Conservation (phyloP, 768 basidiomycete genomes). For the Mycena polygramma region DNA sequence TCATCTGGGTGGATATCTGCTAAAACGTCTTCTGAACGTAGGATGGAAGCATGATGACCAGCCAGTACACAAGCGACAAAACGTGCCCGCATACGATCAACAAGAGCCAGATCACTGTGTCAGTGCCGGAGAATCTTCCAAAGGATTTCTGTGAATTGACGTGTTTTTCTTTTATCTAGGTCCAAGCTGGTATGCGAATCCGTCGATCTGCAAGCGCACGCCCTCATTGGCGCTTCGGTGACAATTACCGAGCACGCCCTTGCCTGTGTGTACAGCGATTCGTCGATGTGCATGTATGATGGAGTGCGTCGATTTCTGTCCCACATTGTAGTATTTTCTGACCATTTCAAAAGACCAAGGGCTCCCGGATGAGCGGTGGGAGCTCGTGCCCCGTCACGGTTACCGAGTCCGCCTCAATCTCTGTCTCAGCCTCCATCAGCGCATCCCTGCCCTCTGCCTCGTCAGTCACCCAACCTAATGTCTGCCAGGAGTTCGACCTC, state of each 20-base stretch:
- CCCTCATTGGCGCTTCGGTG: constrained; percentile 2
- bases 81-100: neutral
- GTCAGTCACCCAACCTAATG: neutral
- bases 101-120: neutral
- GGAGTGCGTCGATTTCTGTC: neutral
- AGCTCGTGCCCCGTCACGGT: neutral
- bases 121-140: neutral
- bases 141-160: neutral
- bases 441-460: neutral
- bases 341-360: neutral
- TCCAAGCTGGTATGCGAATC: neutral
- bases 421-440: neutral
- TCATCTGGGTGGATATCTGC: neutral
- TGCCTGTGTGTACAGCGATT: neutral
- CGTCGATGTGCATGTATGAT: neutral
- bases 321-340: neutral
- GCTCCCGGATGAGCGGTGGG: neutral
- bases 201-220: neutral
- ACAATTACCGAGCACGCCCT: neutral
- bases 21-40: neutral
- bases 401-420: neutral
- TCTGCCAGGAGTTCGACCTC: neutral
- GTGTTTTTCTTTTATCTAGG: neutral
- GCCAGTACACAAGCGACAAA: neutral
- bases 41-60: constrained; percentile 7